A percentile compares a stretch with the other conserved stretches of the same genome.
Evolutionary conservation across 345 rosid species (phyloP).

Genomic region (Crucihimalaya himalaica): DNA sequence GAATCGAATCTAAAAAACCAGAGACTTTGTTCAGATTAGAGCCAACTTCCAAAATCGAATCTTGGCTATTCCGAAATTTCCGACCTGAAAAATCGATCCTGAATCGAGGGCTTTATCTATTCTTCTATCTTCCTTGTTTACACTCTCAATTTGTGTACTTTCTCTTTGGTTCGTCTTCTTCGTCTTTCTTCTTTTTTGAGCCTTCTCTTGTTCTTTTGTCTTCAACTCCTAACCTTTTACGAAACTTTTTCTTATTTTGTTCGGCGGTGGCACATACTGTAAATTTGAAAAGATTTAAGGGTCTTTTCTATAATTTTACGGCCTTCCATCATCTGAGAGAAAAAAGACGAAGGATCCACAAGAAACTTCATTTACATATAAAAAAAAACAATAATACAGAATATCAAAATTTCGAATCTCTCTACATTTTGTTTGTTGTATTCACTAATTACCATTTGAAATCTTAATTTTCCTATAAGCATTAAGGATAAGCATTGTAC

Average conservation of each 20-base stretch:
- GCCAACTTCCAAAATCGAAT: conserved; percentile 9
- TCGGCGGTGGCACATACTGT: conserved; percentile 54
- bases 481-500: no score
- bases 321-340: conserved; percentile 6
- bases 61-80: background rate
- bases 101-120: background rate
- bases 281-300: conserved; percentile 38
- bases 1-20: background rate
- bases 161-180: conserved; percentile 8
- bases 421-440: no score
- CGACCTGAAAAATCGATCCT: conserved; percentile 14
- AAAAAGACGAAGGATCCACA: conserved; percentile 24
- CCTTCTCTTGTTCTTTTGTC: conserved; percentile 7
- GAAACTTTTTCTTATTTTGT: conserved; percentile 39
- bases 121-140: background rate
- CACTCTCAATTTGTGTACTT: background rate
- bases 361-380: conserved; percentile 3
- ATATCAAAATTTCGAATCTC: background rate
- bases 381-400: background rate
- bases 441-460: background rate
- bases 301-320: background rate
- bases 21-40: conserved; percentile 30
- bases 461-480: no score
- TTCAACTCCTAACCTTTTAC: conserved; percentile 39
- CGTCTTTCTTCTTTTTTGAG: conserved; percentile 23